These are phyloP conservation scores for Aspergillus proliferans DNA, from an alignment of 2,329 filamentous ascomycete genomes.

Conservation along the genomic window DNA sequence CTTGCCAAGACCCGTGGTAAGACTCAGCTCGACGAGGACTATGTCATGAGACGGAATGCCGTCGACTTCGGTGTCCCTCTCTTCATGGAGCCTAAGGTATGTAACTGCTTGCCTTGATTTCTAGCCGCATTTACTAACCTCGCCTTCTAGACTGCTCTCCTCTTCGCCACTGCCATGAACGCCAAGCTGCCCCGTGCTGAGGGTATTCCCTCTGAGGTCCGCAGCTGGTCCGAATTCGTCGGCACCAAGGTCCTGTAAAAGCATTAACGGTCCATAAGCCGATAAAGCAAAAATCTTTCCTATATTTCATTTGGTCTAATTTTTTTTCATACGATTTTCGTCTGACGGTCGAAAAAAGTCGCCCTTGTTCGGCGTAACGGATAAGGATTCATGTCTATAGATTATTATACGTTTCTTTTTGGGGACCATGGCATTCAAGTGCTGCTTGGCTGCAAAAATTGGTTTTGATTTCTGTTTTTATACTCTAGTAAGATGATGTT, in stretches of 20 bases:
- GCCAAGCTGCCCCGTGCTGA: conserved; percentile 86
- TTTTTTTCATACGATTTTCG: conserved; percentile 5
- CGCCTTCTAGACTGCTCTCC: conserved; percentile 69
- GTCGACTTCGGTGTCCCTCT: conserved; percentile 97
- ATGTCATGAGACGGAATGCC: conserved; percentile 96
- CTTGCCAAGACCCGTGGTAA: conserved; percentile 76
- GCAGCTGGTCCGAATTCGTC: conserved; percentile 92
- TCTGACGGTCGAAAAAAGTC: conserved; percentile 11
- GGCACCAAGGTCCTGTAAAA: conserved; percentile 54
- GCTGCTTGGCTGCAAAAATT: conserved; percentile 5
- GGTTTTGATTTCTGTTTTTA: conserved; percentile 7
- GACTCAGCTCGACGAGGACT: conserved; percentile 85
- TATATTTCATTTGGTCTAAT: conserved; percentile 13
- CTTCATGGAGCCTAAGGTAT: conserved; percentile 97
- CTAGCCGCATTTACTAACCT: conserved; percentile 20
- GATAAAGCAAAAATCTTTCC: conserved; percentile 11
- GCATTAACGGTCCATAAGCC: conserved; percentile 1
- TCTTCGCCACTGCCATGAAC: conserved; percentile 95
- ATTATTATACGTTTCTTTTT: conserved; percentile 28
- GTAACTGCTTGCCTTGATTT: conserved; percentile 18
- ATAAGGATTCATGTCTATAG: conserved; percentile 26
- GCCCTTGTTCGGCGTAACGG: conserved; percentile 20
- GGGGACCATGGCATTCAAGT: conserved; percentile 12
- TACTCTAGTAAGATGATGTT: conserved; percentile 14
- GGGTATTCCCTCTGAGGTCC: conserved; percentile 85